Percentiles rank a stretch among this genome's conserved stretches.
phyloP scores from a whole-genome alignment of 1,284 basidiomycete species.

The Meira nashicola region DNA sequence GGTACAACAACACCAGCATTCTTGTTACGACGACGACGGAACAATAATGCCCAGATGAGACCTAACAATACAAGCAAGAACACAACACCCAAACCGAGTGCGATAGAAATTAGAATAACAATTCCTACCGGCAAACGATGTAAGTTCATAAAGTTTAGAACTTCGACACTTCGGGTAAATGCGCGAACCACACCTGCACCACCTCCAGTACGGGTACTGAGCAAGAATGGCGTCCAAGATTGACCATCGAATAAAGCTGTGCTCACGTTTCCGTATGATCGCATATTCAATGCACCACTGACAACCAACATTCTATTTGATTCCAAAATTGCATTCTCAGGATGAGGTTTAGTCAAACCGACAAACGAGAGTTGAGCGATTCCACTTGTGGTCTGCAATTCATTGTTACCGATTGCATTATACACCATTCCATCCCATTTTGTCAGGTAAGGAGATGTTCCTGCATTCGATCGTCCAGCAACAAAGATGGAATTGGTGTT shows the following conservation, averaged over 20 bases:
- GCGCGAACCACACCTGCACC: constrained; percentile 68
- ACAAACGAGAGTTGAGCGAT: constrained; percentile 85
- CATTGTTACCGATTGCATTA: constrained; percentile 18
- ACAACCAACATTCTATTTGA: constrained; percentile 83
- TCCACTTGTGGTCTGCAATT: constrained; percentile 60
- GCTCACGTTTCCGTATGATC: constrained; percentile 63
- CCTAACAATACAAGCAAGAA: constrained; percentile 83
- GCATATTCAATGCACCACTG: constrained; percentile 69
- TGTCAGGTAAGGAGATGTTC: constrained; percentile 29
- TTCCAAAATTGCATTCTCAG: constrained; percentile 68
- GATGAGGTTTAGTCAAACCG: constrained; percentile 68
- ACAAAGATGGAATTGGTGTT: constrained; percentile 82
- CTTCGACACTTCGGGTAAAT: constrained; percentile 63
- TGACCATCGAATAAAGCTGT: constrained; percentile 82
- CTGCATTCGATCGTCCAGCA: constrained; percentile 62
- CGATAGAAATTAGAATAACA: constrained; percentile 93
- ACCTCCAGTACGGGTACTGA: constrained; percentile 67
- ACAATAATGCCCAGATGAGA: constrained; percentile 72
- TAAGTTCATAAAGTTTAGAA: constrained; percentile 43
- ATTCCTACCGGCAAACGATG: constrained; percentile 70
- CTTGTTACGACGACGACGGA: constrained; percentile 54
- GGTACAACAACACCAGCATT: constrained; percentile 29
- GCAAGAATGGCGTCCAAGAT: constrained; percentile 75
- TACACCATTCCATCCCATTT: constrained; percentile 40
- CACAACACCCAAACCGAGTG: constrained; percentile 88